A percentile compares a stretch with the other conserved stretches of the same genome.
These are phyloP conservation scores for Starmerella apis DNA, from an alignment of 805 yeast genomes.

Conservation along the genomic window DNA sequence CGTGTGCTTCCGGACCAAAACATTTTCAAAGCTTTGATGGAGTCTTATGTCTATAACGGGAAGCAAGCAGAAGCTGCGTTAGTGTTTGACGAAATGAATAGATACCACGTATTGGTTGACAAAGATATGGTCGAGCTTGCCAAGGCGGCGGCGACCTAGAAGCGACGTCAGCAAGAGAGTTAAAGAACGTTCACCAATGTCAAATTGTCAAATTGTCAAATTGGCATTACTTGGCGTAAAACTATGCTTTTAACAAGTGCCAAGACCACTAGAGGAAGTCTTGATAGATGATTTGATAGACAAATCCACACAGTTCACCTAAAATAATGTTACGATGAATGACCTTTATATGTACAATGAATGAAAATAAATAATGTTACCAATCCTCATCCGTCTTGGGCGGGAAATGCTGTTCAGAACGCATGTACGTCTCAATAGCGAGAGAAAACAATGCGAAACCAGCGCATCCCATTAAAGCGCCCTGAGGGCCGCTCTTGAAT, in stretches of 20 bases:
- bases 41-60: constrained; percentile 33
- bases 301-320: not conserved
- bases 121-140: constrained; percentile 28
- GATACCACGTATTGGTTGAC: constrained; percentile 27
- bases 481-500: constrained; percentile 84
- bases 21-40: constrained; percentile 35
- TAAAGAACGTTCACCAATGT: no score
- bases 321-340: constrained; percentile 21
- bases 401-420: constrained; percentile 72
- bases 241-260: no score
- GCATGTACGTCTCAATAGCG: constrained; percentile 65
- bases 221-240: no score
- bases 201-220: no score
- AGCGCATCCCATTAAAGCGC: constrained; percentile 85
- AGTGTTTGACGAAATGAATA: constrained; percentile 32
- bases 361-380: constrained; percentile 15
- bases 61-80: constrained; percentile 26
- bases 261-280: no score
- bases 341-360: constrained; percentile 5
- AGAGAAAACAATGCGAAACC: constrained; percentile 90
- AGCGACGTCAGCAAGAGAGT: no score
- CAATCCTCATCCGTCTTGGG: constrained; percentile 78
- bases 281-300: not conserved
- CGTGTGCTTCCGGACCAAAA: constrained; percentile 33
- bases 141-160: no score